Evolutionary conservation across 345 rosid species (phyloP), one percentile per base, ranked within the genome.

Genomic region (Cochlearia excelsa): DNA sequence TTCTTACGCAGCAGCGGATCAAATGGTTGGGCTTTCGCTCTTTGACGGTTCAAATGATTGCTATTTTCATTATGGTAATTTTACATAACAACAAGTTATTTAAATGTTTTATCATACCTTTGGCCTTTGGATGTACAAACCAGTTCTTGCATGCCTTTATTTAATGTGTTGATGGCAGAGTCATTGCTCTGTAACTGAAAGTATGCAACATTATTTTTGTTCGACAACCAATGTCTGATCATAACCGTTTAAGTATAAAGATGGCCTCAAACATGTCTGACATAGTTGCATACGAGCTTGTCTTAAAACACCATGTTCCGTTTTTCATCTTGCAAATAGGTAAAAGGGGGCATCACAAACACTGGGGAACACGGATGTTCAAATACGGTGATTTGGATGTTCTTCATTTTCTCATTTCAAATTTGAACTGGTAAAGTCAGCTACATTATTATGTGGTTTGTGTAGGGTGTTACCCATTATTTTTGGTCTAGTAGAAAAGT

Each of bases 311-410:
- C 29, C 28, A 6, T 65, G 57, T 46, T 52, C 54, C 60, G 9
- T 59, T 41, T 68, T 75, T 53, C 28, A 9, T 64, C 28, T 11
- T 46, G 62, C 8, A 52, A 55, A 49, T 69, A 92, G 98, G 98
- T 70, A 92, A 88, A 79, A 81, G 96, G 51, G 98, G 98, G 31
- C 82, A 83, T 70, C 98, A 92, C 84, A 92, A 84, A 65, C 77
- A 78, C 76, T 92, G 98, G 98, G 98, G 95, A 53, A 92, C 98
- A 54, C 80, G 98, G 69, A 92, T 92, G 97, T 92, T 81, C 81
- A 92, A 87, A 72, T 92, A 92, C 51, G 91, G 80, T 9, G 97
- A 92, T 64, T 83, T 78, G 63, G 98, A 92, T 75, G 97, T 92
- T 56, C 75, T 92, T 44, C 95, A 88, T 33, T 92, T 71, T 78